Base-by-base conservation (phyloP, 305 asterid species). In the Plantago coronopus region DNA sequence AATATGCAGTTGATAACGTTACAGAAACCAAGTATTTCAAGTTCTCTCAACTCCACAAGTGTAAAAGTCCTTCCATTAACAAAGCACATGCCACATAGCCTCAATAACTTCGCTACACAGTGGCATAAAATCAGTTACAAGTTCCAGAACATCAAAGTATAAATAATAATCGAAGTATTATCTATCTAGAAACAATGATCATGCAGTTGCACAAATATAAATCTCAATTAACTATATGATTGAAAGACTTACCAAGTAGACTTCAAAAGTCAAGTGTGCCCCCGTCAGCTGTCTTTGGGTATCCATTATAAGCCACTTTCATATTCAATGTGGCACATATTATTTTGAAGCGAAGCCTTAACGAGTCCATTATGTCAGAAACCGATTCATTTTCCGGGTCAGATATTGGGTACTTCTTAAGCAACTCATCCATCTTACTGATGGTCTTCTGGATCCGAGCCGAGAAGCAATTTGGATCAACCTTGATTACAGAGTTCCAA, bases 351-450 rank as follows among this genome's bases (percentile, higher is more conserved):
- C 88, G 81, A 62, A 80, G 76, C 81, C 98, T 83, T 78, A 86
- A 54, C 0, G 84, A 73, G 43, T 84, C 78, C 80, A 79, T 74
- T 23, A 56, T 34, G 25, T 83, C 95, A 7, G 87, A 62, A 14
- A 74, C 83, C 11, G 88, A 75, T 67, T 86, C 90, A 15, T 86
- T 70, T 58, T 91, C 95, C 38, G 89, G 95, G 17, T 88, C 80
- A 4, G 65, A 71, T 37, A 81, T 42, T 14, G 95, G 95, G 71
- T 81, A 86, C 57, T 73, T 81, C 19, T 34, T 64, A n/a, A 86
- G 79, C 82, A 80, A 54, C 13, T 78, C 93, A 57, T 79, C 91
- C 94, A 89, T 86, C 79, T 74, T 87, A 54, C 73, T 77, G 76
- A 86, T 69, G 48, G 75, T 69, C 50, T 72, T 82, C 71, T 80